Percentiles rank a stretch among this genome's conserved stretches.
Evolutionary conservation across 2,329 filamentous ascomycete genomes (phyloP).

Genomic region (Phaeosphaeria sp.): DNA sequence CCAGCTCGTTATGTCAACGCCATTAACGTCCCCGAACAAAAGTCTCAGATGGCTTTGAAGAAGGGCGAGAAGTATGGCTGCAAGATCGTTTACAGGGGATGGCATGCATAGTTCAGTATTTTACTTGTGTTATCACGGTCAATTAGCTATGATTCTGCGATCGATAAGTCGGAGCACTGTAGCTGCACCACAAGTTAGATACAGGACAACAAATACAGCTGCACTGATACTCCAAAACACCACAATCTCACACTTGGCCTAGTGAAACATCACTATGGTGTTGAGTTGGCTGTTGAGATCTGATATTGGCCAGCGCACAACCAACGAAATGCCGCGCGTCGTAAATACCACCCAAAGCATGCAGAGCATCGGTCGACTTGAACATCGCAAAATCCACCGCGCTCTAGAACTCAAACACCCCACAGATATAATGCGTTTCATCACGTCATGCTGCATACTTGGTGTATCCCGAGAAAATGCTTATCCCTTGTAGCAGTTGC

Average conservation of each 20-base stretch:
- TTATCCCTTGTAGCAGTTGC: background rate
- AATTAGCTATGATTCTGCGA: background rate
- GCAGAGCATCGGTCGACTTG: background rate
- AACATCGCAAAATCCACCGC: background rate
- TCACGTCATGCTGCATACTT: conserved; percentile 2
- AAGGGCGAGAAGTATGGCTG: conserved; percentile 84
- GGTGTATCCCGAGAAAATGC: background rate
- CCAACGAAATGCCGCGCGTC: background rate
- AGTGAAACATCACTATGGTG: background rate
- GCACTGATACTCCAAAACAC: background rate
- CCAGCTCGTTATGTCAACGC: conserved; percentile 91
- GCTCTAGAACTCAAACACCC: conserved; percentile 2
- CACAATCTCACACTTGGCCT: background rate
- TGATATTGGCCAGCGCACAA: background rate
- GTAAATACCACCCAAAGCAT: background rate
- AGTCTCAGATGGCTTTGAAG: conserved; percentile 77
- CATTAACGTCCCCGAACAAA: conserved; percentile 81
- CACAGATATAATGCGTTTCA: background rate
- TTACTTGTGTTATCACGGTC: background rate
- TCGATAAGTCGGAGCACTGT: background rate
- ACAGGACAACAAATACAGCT: background rate
- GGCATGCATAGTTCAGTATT: conserved; percentile 61
- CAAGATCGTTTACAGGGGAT: conserved; percentile 82
- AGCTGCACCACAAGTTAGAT: background rate
- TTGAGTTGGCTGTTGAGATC: background rate